Percentiles rank a stretch among this genome's conserved stretches.
phyloP scores from a whole-genome alignment of 352 stramenopile genomes.

The Peronosclerospora sorghi region DNA sequence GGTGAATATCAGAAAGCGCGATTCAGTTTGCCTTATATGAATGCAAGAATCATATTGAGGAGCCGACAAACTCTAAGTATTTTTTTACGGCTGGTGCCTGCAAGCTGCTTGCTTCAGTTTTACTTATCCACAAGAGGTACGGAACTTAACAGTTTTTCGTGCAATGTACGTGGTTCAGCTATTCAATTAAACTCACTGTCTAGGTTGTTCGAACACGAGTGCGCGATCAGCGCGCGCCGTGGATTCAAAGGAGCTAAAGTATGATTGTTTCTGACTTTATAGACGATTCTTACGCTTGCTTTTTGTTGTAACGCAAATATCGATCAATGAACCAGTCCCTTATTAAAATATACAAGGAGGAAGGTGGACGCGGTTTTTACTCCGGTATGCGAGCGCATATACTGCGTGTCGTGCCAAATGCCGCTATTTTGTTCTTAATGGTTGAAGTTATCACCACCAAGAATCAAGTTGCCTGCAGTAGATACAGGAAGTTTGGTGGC shows the following conservation, averaged over 20 bases:
- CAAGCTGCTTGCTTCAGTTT: slow-evolving; percentile 87
- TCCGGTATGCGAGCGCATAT: slow-evolving; percentile 95
- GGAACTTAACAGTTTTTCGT: no score
- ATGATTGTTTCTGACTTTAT: no score
- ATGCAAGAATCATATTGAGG: slow-evolving; percentile 85
- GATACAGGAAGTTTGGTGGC: no score
- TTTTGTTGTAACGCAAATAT: no score
- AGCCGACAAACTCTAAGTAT: slow-evolving; percentile 66
- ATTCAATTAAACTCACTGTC: no score
- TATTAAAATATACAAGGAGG: no score
- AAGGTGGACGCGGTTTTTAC: no score
- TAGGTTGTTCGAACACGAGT: slow-evolving; percentile 90
- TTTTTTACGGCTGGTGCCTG: slow-evolving; percentile 82
- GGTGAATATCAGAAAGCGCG: slow-evolving; percentile 93
- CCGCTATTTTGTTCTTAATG: slow-evolving; percentile 96
- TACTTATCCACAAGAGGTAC: slow-evolving; percentile 97
- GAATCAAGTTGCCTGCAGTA: no score
- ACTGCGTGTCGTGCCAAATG: slow-evolving; percentile 96
- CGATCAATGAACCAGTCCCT: no score
- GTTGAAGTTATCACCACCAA: slow-evolving; percentile 66
- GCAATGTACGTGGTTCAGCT: no score
- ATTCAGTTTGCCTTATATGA: slow-evolving; percentile 97
- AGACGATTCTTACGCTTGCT: no score
- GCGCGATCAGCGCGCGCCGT: slow-evolving; percentile 92
- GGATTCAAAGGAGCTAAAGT: no score